Evolutionary conservation across 2,329 filamentous ascomycete species (phyloP).

Genomic region (Ceratocystis cacaofunesta): DNA sequence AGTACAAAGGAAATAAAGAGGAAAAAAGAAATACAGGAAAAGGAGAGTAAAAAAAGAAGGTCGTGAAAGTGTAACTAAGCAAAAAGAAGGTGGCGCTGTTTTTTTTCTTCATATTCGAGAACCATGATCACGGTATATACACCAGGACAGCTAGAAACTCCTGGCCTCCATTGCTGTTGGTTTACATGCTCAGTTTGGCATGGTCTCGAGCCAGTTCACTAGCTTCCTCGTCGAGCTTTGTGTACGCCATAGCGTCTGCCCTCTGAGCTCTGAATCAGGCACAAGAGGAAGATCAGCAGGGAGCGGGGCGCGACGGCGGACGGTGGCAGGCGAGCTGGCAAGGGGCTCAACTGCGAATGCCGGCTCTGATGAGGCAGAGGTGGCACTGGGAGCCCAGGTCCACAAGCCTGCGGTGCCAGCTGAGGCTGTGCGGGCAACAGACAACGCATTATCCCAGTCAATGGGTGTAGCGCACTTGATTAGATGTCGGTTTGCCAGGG

Average conservation of each 20-base stretch:
- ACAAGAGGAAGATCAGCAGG: background rate
- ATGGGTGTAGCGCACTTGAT: background rate
- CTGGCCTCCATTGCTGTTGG: too few species aligned
- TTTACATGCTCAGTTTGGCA: background rate
- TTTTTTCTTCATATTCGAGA: too few species aligned
- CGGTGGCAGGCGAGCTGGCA: background rate
- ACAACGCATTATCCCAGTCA: background rate
- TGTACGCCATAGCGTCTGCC: conserved; percentile 4
- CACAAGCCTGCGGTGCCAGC: conserved; percentile 1
- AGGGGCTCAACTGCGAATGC: background rate
- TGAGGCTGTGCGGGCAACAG: background rate
- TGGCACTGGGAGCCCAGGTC: conserved; percentile 7
- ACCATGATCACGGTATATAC: too few species aligned
- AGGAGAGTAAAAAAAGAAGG: background rate
- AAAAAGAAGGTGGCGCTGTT: background rate
- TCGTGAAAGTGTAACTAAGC: background rate
- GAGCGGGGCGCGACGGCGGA: background rate
- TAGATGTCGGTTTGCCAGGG: background rate
- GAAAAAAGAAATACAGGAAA: background rate
- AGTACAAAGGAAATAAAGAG: background rate
- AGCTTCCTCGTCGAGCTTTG: background rate
- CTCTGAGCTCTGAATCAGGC: background rate
- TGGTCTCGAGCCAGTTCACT: conserved; percentile 8
- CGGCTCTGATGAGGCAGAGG: background rate
- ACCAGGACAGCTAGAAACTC: too few species aligned